Evolutionary conservation across 139 green algal genomes (phyloP).

Genomic region (Picochlorum sp.): DNA sequence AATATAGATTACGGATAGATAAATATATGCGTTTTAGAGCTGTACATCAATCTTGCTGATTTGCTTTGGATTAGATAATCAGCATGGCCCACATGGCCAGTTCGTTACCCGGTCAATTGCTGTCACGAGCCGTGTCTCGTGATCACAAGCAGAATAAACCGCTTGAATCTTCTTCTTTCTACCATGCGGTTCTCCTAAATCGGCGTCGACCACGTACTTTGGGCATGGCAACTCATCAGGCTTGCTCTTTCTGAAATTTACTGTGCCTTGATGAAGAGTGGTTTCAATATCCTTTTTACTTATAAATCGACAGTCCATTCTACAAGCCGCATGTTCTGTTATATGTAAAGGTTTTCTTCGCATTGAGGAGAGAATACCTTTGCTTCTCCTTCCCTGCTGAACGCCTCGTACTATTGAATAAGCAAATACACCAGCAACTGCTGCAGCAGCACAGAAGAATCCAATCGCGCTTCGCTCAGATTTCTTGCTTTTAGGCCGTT

Average conservation of each 20-base stretch:
- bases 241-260: conserved; percentile 31
- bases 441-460: conserved; percentile 5
- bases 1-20: too few relatives aligned
- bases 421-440: not conserved
- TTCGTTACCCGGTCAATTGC: conserved; percentile 37
- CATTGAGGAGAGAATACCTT: conserved; percentile 7
- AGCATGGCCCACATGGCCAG: conserved; percentile 28
- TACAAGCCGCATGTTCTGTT: conserved; percentile 32
- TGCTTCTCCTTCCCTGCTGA: conserved; percentile 5
- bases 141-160: conserved; percentile 29
- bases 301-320: conserved; percentile 41
- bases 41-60: not conserved
- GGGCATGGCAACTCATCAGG: conserved; percentile 20
- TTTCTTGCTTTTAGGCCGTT: not conserved
- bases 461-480: not conserved
- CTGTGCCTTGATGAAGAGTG: conserved; percentile 11
- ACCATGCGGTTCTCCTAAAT: not conserved
- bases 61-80: not conserved
- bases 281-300: conserved; percentile 8
- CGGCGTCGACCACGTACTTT: conserved; percentile 33
- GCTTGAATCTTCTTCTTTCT: conserved; percentile 15
- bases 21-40: too few relatives aligned
- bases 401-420: not conserved
- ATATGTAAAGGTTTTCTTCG: conserved; percentile 13
- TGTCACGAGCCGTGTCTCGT: conserved; percentile 25